Conservation (phyloP, 768 basidiomycete genomes). For the Lactarius sp. region DNA sequence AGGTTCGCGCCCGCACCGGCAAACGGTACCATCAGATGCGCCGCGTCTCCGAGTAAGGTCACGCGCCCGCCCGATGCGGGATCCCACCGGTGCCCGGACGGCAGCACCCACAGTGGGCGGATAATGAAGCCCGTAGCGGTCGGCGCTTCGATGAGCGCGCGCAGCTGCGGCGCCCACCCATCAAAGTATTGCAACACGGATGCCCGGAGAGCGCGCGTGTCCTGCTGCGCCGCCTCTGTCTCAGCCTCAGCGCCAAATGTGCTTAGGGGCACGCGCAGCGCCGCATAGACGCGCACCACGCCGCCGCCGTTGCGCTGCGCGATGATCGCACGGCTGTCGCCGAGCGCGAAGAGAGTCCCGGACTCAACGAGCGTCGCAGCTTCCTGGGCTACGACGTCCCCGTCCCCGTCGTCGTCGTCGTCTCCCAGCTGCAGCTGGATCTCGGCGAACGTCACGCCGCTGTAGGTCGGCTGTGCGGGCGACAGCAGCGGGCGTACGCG, state of each 20-base stretch:
- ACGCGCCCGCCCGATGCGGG: slow-evolving; percentile 19
- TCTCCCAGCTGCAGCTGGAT: slow-evolving; percentile 28
- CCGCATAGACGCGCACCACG: slow-evolving; percentile 13
- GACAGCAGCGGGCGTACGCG: slow-evolving; percentile 35
- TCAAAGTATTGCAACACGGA: neutral
- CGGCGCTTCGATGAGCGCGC: slow-evolving; percentile 19
- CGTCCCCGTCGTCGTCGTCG: neutral
- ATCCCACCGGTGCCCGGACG: slow-evolving; percentile 20
- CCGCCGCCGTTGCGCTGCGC: slow-evolving; percentile 34
- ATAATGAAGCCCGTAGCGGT: slow-evolving; percentile 14
- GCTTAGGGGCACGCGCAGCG: slow-evolving; percentile 9
- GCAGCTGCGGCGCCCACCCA: slow-evolving; percentile 9
- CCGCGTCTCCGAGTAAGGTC: slow-evolving; percentile 35
- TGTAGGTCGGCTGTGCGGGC: slow-evolving; percentile 32
- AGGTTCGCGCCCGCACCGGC: slow-evolving; percentile 38
- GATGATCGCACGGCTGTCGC: slow-evolving; percentile 29
- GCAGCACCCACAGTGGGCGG: slow-evolving; percentile 24
- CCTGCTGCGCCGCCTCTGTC: neutral
- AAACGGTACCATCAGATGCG: slow-evolving; percentile 37
- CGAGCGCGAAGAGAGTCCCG: slow-evolving; percentile 31
- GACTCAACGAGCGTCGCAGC: slow-evolving; percentile 27
- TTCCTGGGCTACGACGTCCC: neutral
- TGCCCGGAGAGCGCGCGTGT: neutral
- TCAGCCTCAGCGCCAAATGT: neutral
- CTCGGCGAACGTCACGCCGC: slow-evolving; percentile 29